Conservation (phyloP, 1,284 basidiomycete genomes). For the Trichosporon coremiiforme region DNA sequence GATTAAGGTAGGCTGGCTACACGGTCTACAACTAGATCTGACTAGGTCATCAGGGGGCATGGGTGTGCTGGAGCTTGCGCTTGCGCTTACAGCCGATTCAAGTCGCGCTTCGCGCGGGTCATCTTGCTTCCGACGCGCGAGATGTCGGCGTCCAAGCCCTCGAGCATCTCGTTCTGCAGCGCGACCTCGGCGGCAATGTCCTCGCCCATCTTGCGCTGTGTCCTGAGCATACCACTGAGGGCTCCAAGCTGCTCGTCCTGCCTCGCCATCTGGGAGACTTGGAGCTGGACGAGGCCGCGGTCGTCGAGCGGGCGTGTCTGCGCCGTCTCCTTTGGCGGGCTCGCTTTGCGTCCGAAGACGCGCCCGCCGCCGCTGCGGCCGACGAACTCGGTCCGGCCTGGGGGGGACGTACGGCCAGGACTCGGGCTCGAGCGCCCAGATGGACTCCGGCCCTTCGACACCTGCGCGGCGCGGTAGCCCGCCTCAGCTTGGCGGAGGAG, state of each 20-base stretch:
- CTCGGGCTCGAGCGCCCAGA: neutral
- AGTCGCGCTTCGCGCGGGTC: slow-evolving; percentile 72
- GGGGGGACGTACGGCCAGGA: neutral
- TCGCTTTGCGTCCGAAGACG: slow-evolving; percentile 68
- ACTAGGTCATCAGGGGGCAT: too few species aligned
- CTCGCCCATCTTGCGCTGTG: slow-evolving; percentile 82
- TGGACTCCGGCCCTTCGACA: neutral
- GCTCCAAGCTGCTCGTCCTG: slow-evolving; percentile 81
- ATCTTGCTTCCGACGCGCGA: slow-evolving; percentile 76
- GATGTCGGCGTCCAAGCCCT: slow-evolving; percentile 73
- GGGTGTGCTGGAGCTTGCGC: neutral
- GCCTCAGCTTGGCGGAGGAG: slow-evolving; percentile 53
- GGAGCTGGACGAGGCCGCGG: slow-evolving; percentile 74
- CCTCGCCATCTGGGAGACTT: slow-evolving; percentile 74
- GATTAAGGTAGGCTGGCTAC: too few species aligned
- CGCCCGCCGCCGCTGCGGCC: slow-evolving; percentile 54
- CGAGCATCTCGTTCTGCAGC: slow-evolving; percentile 83
- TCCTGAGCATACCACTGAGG: slow-evolving; percentile 76
- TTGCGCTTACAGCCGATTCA: slow-evolving; percentile 62
- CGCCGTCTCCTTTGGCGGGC: slow-evolving; percentile 73
- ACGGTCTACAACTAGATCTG: neutral
- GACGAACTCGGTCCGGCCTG: slow-evolving; percentile 8
- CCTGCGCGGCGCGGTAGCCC: slow-evolving; percentile 37
- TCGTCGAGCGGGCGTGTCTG: slow-evolving; percentile 84
- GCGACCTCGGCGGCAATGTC: slow-evolving; percentile 83